Evolutionary conservation across 78 protist genomes (phyloP).

Genomic region (Dictyostelium brefeldianum): DNA sequence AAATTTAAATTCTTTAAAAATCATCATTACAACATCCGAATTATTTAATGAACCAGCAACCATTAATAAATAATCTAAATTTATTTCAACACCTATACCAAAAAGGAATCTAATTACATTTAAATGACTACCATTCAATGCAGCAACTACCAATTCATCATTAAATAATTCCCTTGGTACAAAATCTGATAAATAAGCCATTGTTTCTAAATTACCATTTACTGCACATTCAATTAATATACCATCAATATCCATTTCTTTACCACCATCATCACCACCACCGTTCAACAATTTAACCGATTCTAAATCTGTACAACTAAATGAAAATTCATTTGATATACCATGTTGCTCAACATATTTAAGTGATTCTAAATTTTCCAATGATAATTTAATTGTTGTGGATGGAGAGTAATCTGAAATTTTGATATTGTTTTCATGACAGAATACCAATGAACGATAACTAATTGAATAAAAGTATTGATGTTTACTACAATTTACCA

Average conservation of each 20-base stretch:
- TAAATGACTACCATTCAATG: background rate
- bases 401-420: background rate
- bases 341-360: background rate
- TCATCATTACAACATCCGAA: background rate
- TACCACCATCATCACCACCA: background rate
- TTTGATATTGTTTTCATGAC: background rate
- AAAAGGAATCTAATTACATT: background rate
- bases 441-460: background rate
- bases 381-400: background rate
- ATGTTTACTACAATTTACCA: background rate
- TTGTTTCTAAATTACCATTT: background rate
- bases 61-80: background rate
- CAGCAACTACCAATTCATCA: background rate
- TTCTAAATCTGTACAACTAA: background rate
- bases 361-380: background rate
- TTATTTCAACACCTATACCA: background rate
- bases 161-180: background rate
- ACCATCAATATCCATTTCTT: background rate
- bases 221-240: background rate
- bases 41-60: background rate
- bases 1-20: background rate
- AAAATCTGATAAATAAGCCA: background rate
- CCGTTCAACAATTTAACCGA: background rate
- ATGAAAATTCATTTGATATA: background rate
- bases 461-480: background rate